A percentile compares a stretch with the other conserved stretches of the same genome.
Evolutionary conservation across 805 yeast genomes (phyloP).

Genomic region (Saccharomycopsis capsularis): DNA sequence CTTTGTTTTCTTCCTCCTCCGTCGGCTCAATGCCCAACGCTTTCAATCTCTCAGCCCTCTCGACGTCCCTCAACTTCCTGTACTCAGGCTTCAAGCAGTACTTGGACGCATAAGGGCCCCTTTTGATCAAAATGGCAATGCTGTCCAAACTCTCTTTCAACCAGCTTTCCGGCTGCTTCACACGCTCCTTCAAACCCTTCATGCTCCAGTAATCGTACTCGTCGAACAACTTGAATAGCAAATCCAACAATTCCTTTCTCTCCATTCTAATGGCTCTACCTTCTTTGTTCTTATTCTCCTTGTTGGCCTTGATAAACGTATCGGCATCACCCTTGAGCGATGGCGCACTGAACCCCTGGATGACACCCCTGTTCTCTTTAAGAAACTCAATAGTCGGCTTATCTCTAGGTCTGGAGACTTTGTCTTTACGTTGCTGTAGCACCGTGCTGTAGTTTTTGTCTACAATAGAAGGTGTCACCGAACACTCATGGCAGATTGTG

Average conservation of each 20-base stretch:
- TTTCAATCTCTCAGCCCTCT: slow-evolving; percentile 60
- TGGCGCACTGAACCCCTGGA: slow-evolving; percentile 20
- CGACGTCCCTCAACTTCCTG: slow-evolving; percentile 69
- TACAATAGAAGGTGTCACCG: slow-evolving; percentile 67
- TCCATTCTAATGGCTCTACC: slow-evolving; percentile 95
- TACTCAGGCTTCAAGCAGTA: slow-evolving; percentile 88
- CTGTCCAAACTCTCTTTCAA: slow-evolving; percentile 85
- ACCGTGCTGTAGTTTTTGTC: slow-evolving; percentile 67
- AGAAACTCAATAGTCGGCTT: slow-evolving; percentile 50
- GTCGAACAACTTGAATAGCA: slow-evolving; percentile 82
- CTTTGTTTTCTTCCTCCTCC: slow-evolving; percentile 25
- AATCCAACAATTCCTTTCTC: slow-evolving; percentile 80
- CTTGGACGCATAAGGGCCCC: slow-evolving; percentile 93
- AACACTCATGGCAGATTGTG: slow-evolving; percentile 87
- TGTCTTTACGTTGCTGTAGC: slow-evolving; percentile 47
- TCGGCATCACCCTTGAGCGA: slow-evolving; percentile 62
- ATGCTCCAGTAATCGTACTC: slow-evolving; percentile 95
- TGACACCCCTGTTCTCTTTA: slow-evolving; percentile 78
- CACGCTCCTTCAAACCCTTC: slow-evolving; percentile 88
- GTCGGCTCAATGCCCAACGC: slow-evolving; percentile 32
- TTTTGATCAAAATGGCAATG: slow-evolving; percentile 82
- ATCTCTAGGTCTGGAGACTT: slow-evolving; percentile 40
- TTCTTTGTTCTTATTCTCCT: slow-evolving; percentile 49
- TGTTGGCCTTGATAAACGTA: slow-evolving; percentile 35
- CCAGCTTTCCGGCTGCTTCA: slow-evolving; percentile 92